A percentile compares a stretch with the other conserved stretches of the same genome.
phyloP scores from a whole-genome alignment of 805 yeast genomes.

The Clavispora carvajalis region DNA sequence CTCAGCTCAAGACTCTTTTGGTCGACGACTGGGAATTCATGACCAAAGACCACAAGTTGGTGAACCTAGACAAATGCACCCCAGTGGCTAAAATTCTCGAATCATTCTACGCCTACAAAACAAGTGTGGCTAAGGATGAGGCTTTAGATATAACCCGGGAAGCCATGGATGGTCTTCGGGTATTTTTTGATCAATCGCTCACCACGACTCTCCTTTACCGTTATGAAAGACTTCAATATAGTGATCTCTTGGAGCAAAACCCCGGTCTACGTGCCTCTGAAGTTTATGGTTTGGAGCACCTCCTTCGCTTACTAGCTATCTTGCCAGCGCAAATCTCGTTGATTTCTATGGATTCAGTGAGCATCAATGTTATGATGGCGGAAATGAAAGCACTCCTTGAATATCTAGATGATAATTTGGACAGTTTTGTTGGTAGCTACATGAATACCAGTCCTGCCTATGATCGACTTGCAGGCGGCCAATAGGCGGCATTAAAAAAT shows the following conservation, averaged over 20 bases:
- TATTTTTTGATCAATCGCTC: slow-evolving; percentile 70
- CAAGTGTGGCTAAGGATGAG: slow-evolving; percentile 4
- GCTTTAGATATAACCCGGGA: slow-evolving; percentile 46
- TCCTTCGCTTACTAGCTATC: slow-evolving; percentile 68
- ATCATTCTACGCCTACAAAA: slow-evolving; percentile 40
- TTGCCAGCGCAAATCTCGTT: slow-evolving; percentile 80
- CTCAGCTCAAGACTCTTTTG: slow-evolving; percentile 58
- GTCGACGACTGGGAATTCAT: slow-evolving; percentile 94
- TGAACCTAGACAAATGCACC: slow-evolving; percentile 56
- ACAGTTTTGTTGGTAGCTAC: slow-evolving; percentile 30
- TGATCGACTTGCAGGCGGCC: slow-evolving; percentile 24
- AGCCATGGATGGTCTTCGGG: slow-evolving; percentile 60
- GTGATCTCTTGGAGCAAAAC: slow-evolving; percentile 40
- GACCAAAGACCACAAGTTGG: slow-evolving; percentile 72
- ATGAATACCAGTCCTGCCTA: slow-evolving; percentile 35
- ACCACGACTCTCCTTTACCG: slow-evolving; percentile 68
- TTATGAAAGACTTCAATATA: slow-evolving; percentile 71
- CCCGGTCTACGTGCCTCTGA: slow-evolving; percentile 27
- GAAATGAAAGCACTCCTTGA: slow-evolving; percentile 51
- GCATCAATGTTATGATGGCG: slow-evolving; percentile 49
- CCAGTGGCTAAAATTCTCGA: slow-evolving; percentile 51
- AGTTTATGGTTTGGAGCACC: slow-evolving; percentile 73
- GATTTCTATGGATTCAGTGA: slow-evolving; percentile 75
- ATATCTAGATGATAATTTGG: slow-evolving; percentile 44
- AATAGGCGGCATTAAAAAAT: neutral